Conservation (phyloP, 192 early-diverging fungal genomes). For the Allomyces macrogynus region DNA sequence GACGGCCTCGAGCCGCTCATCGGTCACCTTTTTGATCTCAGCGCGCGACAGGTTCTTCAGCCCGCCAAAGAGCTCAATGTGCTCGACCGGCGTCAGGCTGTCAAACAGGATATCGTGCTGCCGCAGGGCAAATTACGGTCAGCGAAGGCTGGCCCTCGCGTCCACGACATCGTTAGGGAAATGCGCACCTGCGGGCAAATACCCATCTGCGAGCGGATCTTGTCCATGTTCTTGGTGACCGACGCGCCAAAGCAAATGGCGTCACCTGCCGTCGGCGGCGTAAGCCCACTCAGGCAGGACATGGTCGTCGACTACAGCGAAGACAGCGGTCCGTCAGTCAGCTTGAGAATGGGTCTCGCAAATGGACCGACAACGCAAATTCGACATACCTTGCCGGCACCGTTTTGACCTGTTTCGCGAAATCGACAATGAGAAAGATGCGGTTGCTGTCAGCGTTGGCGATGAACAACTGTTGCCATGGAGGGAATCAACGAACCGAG, state of each 20-base stretch:
- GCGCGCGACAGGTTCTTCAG: conserved; percentile 44
- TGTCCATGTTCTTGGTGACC: conserved; percentile 32
- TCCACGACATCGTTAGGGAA: background rate
- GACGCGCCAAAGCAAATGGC: conserved; percentile 40
- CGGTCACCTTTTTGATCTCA: conserved; percentile 25
- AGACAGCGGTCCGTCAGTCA: too few relatives aligned
- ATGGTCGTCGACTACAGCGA: conserved; percentile 36
- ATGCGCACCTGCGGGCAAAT: conserved; percentile 36
- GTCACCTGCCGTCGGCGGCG: conserved; percentile 40
- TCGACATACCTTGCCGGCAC: conserved; percentile 34
- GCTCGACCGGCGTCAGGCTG: conserved; percentile 51
- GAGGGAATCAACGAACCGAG: conserved; percentile 10
- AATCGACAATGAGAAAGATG: too few relatives aligned
- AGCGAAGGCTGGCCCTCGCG: background rate
- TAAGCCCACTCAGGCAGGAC: conserved; percentile 53
- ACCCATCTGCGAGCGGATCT: conserved; percentile 50
- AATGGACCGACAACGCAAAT: too few relatives aligned
- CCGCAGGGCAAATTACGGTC: background rate
- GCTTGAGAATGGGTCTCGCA: too few relatives aligned
- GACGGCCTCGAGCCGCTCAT: conserved; percentile 48
- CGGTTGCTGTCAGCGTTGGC: too few relatives aligned
- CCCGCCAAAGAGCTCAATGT: conserved; percentile 50
- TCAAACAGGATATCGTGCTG: conserved; percentile 52
- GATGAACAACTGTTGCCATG: too few relatives aligned
- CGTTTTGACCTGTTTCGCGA: conserved; percentile 30